Evolutionary conservation across 345 rosid species (phyloP), one percentile per base, ranked within the genome.

Genomic region (Gossypium ekmanianum): DNA sequence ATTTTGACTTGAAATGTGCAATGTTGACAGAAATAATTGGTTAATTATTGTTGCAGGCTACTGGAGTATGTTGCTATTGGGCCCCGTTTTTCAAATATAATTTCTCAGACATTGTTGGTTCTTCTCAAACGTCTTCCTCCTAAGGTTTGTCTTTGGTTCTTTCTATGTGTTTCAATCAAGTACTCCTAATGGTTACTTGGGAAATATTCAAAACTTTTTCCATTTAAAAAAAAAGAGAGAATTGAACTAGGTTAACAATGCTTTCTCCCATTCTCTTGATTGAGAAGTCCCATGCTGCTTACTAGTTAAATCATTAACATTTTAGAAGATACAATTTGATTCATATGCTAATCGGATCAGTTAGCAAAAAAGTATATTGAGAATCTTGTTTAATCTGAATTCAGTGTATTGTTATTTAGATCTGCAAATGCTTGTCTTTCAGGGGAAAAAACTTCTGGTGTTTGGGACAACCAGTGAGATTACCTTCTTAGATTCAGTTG

Each of bases 111-210:
- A 39, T 62, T 95, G 84, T 65, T 95, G 90, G 91, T 91, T 76
- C 94, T 95, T 76, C 92, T 95, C 80, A 95, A 91, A 82, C 88
- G 98, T 72, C 91, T 85, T 76, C 99, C 99, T 71, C 97, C 99
- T 20, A 91, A 95, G 97, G 99, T 93, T 74, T 76, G 20, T 56
- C 14, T 41, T 70, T 27, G 3, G 3, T 69, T 79, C 68, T 20
- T 75, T 29, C 13, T 61, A 13, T 39, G 13, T 20, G 16, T 65
- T 16, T 72, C 55, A 68, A 51, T 50, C 24, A 9, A 51, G 9
- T 50, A 50, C 59, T 50, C 24, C 45, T 26, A 27, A 16, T 69
- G 22, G 13, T 27, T 50, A 69, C 22, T 51, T 16, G 4, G 8
- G 45, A 69, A 16, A 50, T 16, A 16, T 51, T 6, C 17, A 24